Evolutionary conservation across 2,329 filamentous ascomycete species (phyloP), one percentile per base, ranked within the genome.

Genomic region (Xylariales sp.): DNA sequence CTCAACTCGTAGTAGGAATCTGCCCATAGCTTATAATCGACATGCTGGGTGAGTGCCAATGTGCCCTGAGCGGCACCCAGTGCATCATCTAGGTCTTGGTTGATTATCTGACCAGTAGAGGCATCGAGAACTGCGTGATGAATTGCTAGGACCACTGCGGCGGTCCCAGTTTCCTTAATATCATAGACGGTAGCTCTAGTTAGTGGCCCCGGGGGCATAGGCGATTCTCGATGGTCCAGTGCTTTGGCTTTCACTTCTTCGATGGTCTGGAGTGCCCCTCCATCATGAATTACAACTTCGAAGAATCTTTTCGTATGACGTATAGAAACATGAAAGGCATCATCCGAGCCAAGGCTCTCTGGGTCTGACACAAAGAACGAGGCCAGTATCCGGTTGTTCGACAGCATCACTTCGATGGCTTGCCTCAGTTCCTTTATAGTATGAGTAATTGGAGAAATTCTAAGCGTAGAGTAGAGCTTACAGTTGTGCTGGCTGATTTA

Each of bases 11-110:
- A 41, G 40, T 43, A 47, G 2, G 44, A 40, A 37, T 48, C 44
- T 5, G 46, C 46, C 46, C 46, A 48, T 6, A 43, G 30, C 32
- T 46, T 41, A 15, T 41, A 48, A 8, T 48, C 46, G 15, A 42
- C 28, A 30, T 48, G 44, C 6, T 36, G 29, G 4, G 34, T 36
- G 11, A 47, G 37, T 18, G 27, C 37, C 42, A 31, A n/a, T 5
- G 24, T 14, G 17, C 25, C 21, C 5, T 18, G n/a, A n/a, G n/a
- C n/a, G n/a, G n/a, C n/a, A n/a, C n/a, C 17, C 5, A 40, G 15
- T 4, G 31, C 30, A 16, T 28, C 17, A 13, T 40, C 31, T 13
- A 40, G 23, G 11, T 40, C 37, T 11, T 27, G 23, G 10, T 24
- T 29, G 20, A 33, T 23, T 11, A 29, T 40, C 12, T 28, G 23